Percentiles rank a stretch among this genome's conserved stretches.
These are phyloP conservation scores for Corchorus capsularis DNA, from an alignment of 345 rosid species.

Conservation along the genomic window DNA sequence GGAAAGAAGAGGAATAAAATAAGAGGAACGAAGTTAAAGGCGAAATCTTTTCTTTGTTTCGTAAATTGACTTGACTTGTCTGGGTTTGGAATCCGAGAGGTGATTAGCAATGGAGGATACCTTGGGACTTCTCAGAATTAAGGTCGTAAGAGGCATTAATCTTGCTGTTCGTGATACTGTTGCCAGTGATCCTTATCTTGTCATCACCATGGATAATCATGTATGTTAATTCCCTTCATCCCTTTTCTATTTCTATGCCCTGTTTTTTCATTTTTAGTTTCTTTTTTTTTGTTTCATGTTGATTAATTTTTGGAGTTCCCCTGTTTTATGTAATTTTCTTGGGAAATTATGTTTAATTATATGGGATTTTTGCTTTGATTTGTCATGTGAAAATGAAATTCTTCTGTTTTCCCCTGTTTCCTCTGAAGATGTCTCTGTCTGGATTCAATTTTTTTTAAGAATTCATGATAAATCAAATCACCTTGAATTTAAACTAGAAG, in stretches of 20 bases:
- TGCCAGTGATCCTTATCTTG: slow-evolving; percentile 58
- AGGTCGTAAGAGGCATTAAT: slow-evolving; percentile 47
- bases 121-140: slow-evolving; percentile 45
- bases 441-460: too few species aligned
- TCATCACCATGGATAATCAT: slow-evolving; percentile 49
- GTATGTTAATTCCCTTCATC: slow-evolving; percentile 18
- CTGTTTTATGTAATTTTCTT: not conserved
- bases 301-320: not conserved
- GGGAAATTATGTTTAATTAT: not conserved
- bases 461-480: too few species aligned
- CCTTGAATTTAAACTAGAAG: too few species aligned
- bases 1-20: too few species aligned
- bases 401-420: not conserved
- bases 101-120: slow-evolving; percentile 38
- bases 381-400: not conserved
- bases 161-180: slow-evolving; percentile 44
- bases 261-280: not conserved
- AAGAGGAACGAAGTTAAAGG: not conserved
- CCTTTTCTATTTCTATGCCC: slow-evolving; percentile 9
- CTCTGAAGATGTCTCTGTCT: not conserved
- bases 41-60: not conserved
- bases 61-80: not conserved
- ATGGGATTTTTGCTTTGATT: not conserved
- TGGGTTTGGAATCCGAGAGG: not conserved
- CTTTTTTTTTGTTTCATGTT: not conserved